Percentiles rank a stretch among this genome's conserved stretches.
phyloP scores from a whole-genome alignment of 78 protist genomes.

The Capsaspora owczarzaki region DNA sequence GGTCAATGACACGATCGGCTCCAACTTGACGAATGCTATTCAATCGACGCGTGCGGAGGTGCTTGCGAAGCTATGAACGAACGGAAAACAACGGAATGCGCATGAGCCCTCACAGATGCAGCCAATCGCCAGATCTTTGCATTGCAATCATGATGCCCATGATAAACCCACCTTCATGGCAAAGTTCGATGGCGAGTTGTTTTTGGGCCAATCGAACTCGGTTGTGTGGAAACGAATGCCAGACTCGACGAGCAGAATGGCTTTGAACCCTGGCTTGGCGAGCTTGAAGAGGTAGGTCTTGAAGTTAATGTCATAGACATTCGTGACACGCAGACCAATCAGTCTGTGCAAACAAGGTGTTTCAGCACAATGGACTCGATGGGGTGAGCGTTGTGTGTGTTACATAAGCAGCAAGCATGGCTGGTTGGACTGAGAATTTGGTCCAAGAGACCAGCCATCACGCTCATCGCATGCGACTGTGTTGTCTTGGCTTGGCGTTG shows the following conservation, averaged over 20 bases:
- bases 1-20: slow-evolving; percentile 79
- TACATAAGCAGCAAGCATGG: no score
- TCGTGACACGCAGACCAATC: slow-evolving; percentile 28
- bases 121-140: slow-evolving; percentile 8
- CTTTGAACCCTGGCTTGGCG: slow-evolving; percentile 25
- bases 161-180: slow-evolving; percentile 37
- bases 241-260: slow-evolving; percentile 60
- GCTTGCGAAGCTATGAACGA: slow-evolving; percentile 69
- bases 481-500: no score
- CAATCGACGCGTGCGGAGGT: slow-evolving; percentile 62
- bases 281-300: slow-evolving; percentile 68
- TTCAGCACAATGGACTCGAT: no score
- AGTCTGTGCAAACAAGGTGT: no score
- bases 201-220: slow-evolving; percentile 60
- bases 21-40: slow-evolving; percentile 78
- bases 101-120: not conserved
- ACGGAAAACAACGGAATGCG: not conserved
- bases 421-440: no score
- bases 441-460: no score
- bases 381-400: no score
- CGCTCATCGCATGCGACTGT: no score
- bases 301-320: slow-evolving; percentile 75
- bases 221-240: slow-evolving; percentile 84
- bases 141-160: not conserved
- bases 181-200: slow-evolving; percentile 64